Base-by-base conservation (phyloP, 1,139 yeast genomes). In the Candida buenavistaensis region DNA sequence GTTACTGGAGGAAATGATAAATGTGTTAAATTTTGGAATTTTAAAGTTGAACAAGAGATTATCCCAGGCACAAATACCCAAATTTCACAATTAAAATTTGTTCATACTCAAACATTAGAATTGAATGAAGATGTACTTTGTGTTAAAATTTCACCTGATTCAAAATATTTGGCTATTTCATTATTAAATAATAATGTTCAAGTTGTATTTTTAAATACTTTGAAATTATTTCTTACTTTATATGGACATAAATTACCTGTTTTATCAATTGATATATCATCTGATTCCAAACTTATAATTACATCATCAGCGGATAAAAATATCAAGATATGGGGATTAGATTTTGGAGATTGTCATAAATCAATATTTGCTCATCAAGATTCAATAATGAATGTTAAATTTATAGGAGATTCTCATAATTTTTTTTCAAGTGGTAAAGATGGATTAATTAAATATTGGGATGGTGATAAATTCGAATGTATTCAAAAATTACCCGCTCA, bases 191-290 rank as follows among this genome's bases (percentile, higher is more conserved):
- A 85, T 54, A 92, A 96, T 12, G 96, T 92, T 33, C 95, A 94
- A 60, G 95, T 92, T 20, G 88, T 92, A 48, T 90, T 83, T 57
- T 69, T 82, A 37, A 97, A 92, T 54, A 71, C 94, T 3, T 72
- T 89, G 55, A 94, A 92, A 61, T 82, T 92, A 52, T 92, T 76
- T 63, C 71, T 92, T 45, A 87, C 94, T 48, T 70, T 92, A 42
- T 92, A 92, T 53, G 99, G 99, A 21, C 99, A 92, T 61, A 94
- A 90, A 57, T 73, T 94, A 42, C 98, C 99, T 0, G 96, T 88
- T 2, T 67, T 88, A 38, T 80, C 95, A 3, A 79, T 94, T 50
- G 98, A 92, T 57, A 89, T 92, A 26, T 85, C 97, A 1, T 70
- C 63, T 47, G 99, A 92, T 57, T 82, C 92, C 26, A 92, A 92